These are phyloP conservation scores for Allium cepa DNA, from an alignment of 106 monocot genomes.

Conservation along the genomic window DNA sequence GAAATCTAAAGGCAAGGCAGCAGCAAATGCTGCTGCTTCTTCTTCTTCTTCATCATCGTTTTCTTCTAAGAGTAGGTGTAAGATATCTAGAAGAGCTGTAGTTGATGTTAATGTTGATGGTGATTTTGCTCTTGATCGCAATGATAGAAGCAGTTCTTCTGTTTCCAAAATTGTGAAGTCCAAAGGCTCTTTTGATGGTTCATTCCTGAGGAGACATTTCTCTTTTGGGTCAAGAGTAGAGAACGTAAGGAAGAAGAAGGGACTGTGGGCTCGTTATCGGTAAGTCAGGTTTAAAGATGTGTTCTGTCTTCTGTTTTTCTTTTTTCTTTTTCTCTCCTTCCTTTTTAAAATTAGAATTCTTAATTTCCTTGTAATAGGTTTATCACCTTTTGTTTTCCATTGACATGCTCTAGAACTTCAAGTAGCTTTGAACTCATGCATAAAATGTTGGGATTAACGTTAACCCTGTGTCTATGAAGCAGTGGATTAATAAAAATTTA, in stretches of 20 bases:
- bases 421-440: too few relatives aligned
- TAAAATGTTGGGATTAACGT: too few relatives aligned
- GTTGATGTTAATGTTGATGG: slow-evolving; percentile 27
- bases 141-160: not conserved
- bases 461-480: too few relatives aligned
- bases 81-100: slow-evolving; percentile 50
- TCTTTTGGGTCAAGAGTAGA: not conserved
- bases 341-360: not conserved
- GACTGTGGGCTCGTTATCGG: slow-evolving; percentile 3
- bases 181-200: not conserved
- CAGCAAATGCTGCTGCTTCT: slow-evolving; percentile 12
- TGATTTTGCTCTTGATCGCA: not conserved
- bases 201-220: slow-evolving; percentile 6
- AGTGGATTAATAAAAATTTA: too few relatives aligned
- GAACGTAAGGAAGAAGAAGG: not conserved
- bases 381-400: too few relatives aligned
- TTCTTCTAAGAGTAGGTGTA: slow-evolving; percentile 26
- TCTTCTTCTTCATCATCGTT: not conserved
- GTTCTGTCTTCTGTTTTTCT: not conserved
- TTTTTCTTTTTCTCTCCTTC: too few relatives aligned
- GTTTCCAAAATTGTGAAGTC: not conserved
- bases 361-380: too few relatives aligned
- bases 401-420: too few relatives aligned
- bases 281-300: not conserved
- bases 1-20: slow-evolving; percentile 21